Evolutionary conservation across 2,329 filamentous ascomycete species (phyloP).

Genomic region (Sporothrix luriei): DNA sequence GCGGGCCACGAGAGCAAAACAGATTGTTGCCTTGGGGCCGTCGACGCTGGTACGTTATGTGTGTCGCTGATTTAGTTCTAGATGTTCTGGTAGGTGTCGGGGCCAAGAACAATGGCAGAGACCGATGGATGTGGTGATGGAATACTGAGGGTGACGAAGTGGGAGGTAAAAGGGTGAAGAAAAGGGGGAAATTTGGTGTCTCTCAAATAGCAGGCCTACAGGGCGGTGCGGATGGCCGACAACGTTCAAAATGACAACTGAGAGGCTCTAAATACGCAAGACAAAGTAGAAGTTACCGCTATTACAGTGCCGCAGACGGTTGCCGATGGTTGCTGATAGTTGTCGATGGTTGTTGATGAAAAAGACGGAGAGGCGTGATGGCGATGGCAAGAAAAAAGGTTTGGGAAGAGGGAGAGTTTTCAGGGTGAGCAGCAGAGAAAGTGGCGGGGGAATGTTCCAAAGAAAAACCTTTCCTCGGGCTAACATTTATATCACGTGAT

Average conservation of each 20-base stretch:
- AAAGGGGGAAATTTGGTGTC: neutral
- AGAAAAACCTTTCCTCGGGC: neutral
- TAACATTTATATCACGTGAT: neutral
- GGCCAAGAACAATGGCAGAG: neutral
- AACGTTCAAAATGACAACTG: neutral
- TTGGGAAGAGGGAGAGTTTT: constrained; percentile 11
- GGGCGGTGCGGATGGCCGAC: neutral
- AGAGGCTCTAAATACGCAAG: neutral
- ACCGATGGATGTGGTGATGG: constrained; percentile 2
- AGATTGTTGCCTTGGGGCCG: neutral
- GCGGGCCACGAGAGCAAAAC: neutral
- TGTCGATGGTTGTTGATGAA: constrained; percentile 18
- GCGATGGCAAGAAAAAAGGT: constrained; percentile 8
- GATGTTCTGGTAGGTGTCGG: constrained; percentile 3
- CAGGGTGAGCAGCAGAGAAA: neutral
- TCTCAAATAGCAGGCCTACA: neutral
- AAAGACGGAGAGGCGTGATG: neutral
- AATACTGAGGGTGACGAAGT: neutral
- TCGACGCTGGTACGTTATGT: constrained; percentile 3
- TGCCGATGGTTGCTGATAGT: neutral
- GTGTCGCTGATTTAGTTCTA: constrained; percentile 10
- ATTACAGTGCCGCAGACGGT: neutral
- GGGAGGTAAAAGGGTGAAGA: neutral
- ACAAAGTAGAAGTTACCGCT: neutral
- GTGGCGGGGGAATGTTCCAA: neutral